Evolutionary conservation across 371 early-diverging fungal species (phyloP), one percentile per base, ranked within the genome.

Genomic region (Mortierella sp.): DNA sequence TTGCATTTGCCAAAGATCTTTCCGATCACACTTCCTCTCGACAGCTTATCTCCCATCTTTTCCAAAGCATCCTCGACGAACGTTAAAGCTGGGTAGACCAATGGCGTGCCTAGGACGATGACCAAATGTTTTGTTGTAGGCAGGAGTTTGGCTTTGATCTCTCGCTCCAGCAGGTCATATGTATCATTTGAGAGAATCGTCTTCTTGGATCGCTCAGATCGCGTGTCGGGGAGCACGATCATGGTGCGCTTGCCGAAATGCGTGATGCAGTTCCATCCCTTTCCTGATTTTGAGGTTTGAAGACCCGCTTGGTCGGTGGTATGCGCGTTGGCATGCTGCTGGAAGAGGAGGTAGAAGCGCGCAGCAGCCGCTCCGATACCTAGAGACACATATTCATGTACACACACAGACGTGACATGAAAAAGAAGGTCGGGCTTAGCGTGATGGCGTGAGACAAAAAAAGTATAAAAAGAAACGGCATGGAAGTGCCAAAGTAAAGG

Each of bases 281-380:
- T 63, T 8, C 54, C 75, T 26, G 89, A 88, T 61, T 85, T 80
- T n/a, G 69, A 59, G 24, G 76, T 75, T 31, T 49, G 28, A 52
- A 86, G 84, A 17, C 88, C 90, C 55, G 93, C 86, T 39, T 79
- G 72, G 7, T 70, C 52, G 15, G 91, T 87, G 30, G 82, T 70
- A 39, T 80, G 72, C 47, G 79, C 64, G n/a, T 87, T 93, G 11
- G 92, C 88, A 70, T 95, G 96, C 12, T 91, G 92, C 80, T 96
- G 96, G 84, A 92, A 96, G 44, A 93, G 78, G 48, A 92, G 86
- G 80, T 91, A 95, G 82, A 91, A 93, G 15, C 90, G 87, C 51
- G 85, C 72, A 7, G 94, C 95, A 44, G 85, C 80, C 19, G 85
- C 82, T 50, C 83, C 85, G 60, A 91, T 85, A 66, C 88, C 76